Base-by-base conservation (phyloP, 805 yeast genomes). In the Wickerhamiella hasegawae region DNA sequence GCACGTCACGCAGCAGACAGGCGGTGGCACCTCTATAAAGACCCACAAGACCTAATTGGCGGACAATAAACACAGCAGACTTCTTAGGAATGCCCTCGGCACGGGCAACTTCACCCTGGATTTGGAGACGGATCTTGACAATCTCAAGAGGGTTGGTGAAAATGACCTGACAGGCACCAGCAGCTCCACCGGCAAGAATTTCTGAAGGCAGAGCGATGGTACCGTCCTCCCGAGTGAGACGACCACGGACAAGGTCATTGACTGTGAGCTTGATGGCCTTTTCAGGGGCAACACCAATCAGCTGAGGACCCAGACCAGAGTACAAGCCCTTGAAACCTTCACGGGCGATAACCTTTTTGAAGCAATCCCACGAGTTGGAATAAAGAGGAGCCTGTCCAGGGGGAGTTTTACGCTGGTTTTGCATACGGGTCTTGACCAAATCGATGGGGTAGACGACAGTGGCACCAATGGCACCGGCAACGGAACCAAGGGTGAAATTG, bases 381-480 rank as follows among this genome's bases (percentile, higher is more conserved):
- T 87, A 87, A 32, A 73, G 60, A 32, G 49, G 45, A 38, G 49
- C 52, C 37, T 55, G 57, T 27, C 66, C 66, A 6, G 62, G 62
- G 1, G 76, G 60, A 33, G 70, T 65, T 40, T 73, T 71, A 45
- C 83, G 71, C 62, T 87, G 97, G 41, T 93, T 93, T 61, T 87
- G 98, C 93, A 87, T 83, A 57, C 97, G 73, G 4, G 98, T 87
- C 61, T 87, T 87, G 44, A 87, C 84, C 54, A 90, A 65, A 59
- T 87, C 98, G 45, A 90, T 90, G 22, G 98, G 98, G 55, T 87
- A 87, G 30, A 87, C 98, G 12, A 79, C 81, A 4, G 95, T 82
- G n/a, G 98, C 96, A 42, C 98, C 98, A 57, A 87, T 74, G 47
- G 95, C 90, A 40, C 98, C 98, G 22, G 98, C 97, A 34, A 85